Percentiles rank a stretch among this genome's conserved stretches.
Conservation (phyloP, 2,329 filamentous ascomycete species). For the Fusarium bulbicola region DNA sequence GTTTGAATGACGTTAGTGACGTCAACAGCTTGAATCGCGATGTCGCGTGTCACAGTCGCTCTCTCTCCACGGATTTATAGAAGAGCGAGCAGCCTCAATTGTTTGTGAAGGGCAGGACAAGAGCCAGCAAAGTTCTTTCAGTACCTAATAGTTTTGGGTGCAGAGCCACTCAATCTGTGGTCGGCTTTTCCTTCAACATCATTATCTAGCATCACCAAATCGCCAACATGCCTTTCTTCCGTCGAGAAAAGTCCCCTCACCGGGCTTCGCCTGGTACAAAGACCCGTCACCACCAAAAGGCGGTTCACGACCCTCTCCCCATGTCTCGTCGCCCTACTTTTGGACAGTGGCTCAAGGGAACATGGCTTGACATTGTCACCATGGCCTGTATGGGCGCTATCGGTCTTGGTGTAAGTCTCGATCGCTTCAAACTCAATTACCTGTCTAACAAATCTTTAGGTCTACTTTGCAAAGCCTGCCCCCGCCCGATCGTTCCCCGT, state of each 20-base stretch:
- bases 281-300: conserved; percentile 5
- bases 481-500: conserved; percentile 76
- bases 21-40: conserved; percentile 12
- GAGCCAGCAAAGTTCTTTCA: conserved; percentile 5
- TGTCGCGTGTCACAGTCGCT: not conserved
- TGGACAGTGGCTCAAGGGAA: conserved; percentile 74
- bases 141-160: not conserved
- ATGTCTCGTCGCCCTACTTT: conserved; percentile 67
- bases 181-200: not conserved
- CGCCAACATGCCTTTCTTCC: conserved; percentile 28
- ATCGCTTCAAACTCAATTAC: too few species aligned
- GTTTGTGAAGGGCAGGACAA: not conserved
- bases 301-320: conserved; percentile 22
- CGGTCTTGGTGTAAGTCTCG: conserved; percentile 67
- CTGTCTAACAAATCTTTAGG: conserved; percentile 47
- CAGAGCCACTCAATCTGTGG: not conserved
- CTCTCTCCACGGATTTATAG: conserved; percentile 23
- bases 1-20: conserved; percentile 23
- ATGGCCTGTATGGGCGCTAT: conserved; percentile 73
- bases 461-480: conserved; percentile 71
- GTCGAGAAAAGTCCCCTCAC: conserved; percentile 27
- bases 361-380: conserved; percentile 73
- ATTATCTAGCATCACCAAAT: not conserved
- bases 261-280: conserved; percentile 7
- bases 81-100: not conserved